Evolutionary conservation across 2,329 filamentous ascomycete genomes (phyloP), one percentile per base, ranked within the genome.

Genomic region (Ceratocystis alfenasii): DNA sequence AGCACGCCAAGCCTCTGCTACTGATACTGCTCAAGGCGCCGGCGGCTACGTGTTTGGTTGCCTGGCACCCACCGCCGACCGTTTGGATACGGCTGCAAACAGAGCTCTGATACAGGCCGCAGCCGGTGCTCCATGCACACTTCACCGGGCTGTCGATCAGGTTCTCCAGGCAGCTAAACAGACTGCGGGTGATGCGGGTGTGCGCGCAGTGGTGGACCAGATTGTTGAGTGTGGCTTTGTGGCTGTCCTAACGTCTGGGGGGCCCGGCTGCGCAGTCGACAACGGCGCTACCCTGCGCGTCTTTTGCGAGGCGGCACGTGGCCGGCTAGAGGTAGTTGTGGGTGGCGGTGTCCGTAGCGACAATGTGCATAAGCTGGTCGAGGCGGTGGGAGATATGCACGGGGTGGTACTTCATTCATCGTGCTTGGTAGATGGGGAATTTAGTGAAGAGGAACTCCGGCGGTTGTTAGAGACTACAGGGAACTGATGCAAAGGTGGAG

Each of bases 141-240:
- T 84, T 68, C 81, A 83, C 71, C 78, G 82, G 17, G 82, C 82
- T 1, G 82, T 83, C 67, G 82, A 85, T 70, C 74, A 76, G 20
- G 73, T 83, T 10, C 69, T 80, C 2, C 72, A 67, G 8, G 60
- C 69, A 44, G 66, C 69, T 7, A 68, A 70, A 59, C 62, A 66
- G 7, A 45, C 30, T 7, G 41, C 50, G 1, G 62, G 50, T 22
- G 44, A 64, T 0, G 48, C 41, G 69, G 66, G 41, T 63, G 5
- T 8, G 50, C 72, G 70, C 70, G 60, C 68, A 1, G 73, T 73
- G 1, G 70, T 83, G 33, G 70, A 72, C 3, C 70, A 71, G 5
- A 70, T 83, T 12, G 69, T 70, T 0, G 62, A 15, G 2, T 78
- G 78, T 62, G 80, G 81, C 8, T 83, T 85, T 69, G 72, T 74